Evolutionary conservation across 352 stramenopile genomes (phyloP).

Genomic region (Detonula confervacea): DNA sequence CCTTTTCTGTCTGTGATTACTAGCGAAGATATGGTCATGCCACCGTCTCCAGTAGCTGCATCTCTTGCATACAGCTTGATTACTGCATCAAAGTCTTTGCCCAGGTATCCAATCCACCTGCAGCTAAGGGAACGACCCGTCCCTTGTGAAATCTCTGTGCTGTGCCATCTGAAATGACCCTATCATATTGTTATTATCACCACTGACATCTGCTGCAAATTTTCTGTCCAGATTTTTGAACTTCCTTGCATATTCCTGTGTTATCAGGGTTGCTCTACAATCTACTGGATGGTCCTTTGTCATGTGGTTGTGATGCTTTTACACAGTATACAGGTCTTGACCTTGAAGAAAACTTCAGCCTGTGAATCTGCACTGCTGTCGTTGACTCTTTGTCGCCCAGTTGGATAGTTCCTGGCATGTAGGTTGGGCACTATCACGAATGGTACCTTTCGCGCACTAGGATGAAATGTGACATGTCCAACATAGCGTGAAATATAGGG

Average conservation of each 20-base stretch:
- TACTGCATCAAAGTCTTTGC: slow-evolving; percentile 17
- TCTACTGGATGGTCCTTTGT: no score
- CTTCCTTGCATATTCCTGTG: background rate
- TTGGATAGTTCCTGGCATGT: no score
- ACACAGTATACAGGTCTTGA: no score
- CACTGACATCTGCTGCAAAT: background rate
- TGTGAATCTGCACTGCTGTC: no score
- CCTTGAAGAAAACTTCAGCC: no score
- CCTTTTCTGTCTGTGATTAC: slow-evolving; percentile 28
- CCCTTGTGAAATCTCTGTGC: slow-evolving; percentile 12
- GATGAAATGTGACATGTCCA: no score
- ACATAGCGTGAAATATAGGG: no score
- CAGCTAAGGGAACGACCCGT: slow-evolving; percentile 8
- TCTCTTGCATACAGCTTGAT: slow-evolving; percentile 1
- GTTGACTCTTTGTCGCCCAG: no score
- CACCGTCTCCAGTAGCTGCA: slow-evolving; percentile 1
- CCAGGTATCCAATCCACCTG: slow-evolving; percentile 10
- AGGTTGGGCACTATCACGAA: no score
- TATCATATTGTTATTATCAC: background rate
- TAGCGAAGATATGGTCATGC: background rate
- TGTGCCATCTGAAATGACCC: slow-evolving; percentile 9
- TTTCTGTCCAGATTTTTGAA: background rate
- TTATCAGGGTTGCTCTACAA: no score
- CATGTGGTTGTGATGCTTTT: no score
- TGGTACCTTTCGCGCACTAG: no score